Evolutionary conservation across 140 eudicot species (phyloP).

Genomic region (Oenanthe javanica): DNA sequence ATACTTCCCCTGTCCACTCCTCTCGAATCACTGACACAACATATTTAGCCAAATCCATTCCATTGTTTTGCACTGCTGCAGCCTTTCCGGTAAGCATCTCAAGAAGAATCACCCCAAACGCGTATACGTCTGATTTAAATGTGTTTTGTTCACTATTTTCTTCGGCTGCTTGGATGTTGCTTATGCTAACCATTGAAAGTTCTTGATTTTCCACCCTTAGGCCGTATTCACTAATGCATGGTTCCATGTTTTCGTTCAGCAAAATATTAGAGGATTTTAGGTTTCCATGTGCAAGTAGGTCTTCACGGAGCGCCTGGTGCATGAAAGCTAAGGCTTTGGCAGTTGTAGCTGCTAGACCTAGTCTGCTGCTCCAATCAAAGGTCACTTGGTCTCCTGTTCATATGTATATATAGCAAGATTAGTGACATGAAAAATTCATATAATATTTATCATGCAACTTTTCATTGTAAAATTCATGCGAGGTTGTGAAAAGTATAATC

Average conservation of each 20-base stretch:
- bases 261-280: slow-evolving; percentile 71
- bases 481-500: background rate
- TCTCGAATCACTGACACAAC: slow-evolving; percentile 65
- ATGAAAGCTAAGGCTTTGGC: slow-evolving; percentile 63
- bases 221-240: slow-evolving; percentile 71
- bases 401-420: background rate
- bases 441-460: background rate
- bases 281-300: slow-evolving; percentile 67
- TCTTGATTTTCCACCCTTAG: slow-evolving; percentile 38
- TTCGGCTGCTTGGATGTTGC: slow-evolving; percentile 17
- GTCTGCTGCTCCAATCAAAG: slow-evolving; percentile 61
- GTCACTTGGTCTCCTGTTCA: slow-evolving; percentile 38
- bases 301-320: slow-evolving; percentile 47
- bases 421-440: background rate
- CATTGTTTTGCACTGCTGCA: slow-evolving; percentile 47
- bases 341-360: slow-evolving; percentile 43
- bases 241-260: slow-evolving; percentile 67
- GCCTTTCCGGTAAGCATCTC: slow-evolving; percentile 65
- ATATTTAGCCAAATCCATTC: slow-evolving; percentile 60
- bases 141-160: background rate
- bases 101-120: slow-evolving; percentile 63
- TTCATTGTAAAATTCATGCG: background rate
- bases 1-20: slow-evolving; percentile 82
- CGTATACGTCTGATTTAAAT: slow-evolving; percentile 49
- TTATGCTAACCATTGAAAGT: slow-evolving; percentile 15